Base-by-base conservation (phyloP, 306 rosid species). In the Betula pendula region DNA sequence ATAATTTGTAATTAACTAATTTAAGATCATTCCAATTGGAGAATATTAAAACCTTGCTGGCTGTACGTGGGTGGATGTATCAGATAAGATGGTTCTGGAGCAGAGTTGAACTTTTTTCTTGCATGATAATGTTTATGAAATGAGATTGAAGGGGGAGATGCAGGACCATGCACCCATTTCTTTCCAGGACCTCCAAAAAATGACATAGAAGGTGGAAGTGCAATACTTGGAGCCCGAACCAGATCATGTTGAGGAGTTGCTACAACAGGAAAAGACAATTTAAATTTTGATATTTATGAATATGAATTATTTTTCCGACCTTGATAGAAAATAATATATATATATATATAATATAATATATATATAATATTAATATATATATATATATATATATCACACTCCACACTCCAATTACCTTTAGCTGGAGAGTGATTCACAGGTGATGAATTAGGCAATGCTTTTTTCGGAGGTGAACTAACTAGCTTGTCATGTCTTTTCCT, bases 121-220 rank as follows among this genome's bases (percentile, higher is more conserved):
- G 78, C 29, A 76, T 84, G 83, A 50, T 82, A 86, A 63, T 85
- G 82, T 40, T 82, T 84, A 49, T 87, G 86, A 77, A 56, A 85
- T 31, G 83, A 67, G 66, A 73, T 72, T 67, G 83, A 84, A 79
- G 88, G 88, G 74, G 86, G 76, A 85, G 76, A 83, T 77, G 72
- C 65, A 55, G 51, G 88, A 74, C 82, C 80, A 43, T 84, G 82
- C 31, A 16, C 80, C 96, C 85, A 65, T 74, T 75, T 84, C 78
- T 78, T 86, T 71, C 76, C 67, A 65, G 90, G 81, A 73, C 73
- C 68, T 80, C 81, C 76, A 22, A 33, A 78, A 58, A 76, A 68
- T 77, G 90, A 75, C 75, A 73, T 76, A 38, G 88, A 87, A 81
- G 96, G 97, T 58, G 98, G 88, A 77, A 91, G 75, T 70, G 96